Evolutionary conservation across 2,329 filamentous ascomycete species (phyloP).

Genomic region (Ceratocystis smalleyi): DNA sequence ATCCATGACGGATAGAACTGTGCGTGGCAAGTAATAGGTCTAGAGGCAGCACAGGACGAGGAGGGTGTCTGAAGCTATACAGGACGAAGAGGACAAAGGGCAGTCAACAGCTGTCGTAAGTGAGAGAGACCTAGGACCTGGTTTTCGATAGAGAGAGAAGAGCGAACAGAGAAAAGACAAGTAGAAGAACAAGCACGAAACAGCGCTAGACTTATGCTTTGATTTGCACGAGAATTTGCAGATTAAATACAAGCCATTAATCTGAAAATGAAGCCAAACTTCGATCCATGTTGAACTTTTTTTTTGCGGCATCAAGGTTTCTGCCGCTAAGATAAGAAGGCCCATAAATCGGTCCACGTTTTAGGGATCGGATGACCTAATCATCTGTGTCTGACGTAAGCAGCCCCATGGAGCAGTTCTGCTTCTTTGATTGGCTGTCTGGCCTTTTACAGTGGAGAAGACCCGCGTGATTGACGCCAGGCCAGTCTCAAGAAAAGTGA

Average conservation of each 20-base stretch:
- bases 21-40: not conserved
- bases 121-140: too few relatives aligned
- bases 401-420: not conserved
- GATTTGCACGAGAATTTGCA: too few relatives aligned
- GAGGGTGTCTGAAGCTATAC: not conserved
- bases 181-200: not conserved
- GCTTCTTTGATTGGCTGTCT: conserved; percentile 5
- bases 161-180: not conserved
- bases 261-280: not conserved
- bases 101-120: too few relatives aligned
- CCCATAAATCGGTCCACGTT: not conserved
- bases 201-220: not conserved
- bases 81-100: not conserved
- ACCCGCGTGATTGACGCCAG: not conserved
- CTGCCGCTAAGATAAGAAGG: conserved; percentile 2
- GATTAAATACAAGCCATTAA: not conserved
- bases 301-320: conserved; percentile 10
- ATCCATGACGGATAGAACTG: conserved; percentile 39
- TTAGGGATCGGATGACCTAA: not conserved
- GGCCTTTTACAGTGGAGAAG: conserved; percentile 1
- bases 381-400: not conserved
- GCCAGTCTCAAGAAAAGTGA: conserved; percentile 3
- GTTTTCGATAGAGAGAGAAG: too few relatives aligned
- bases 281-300: conserved; percentile 9
- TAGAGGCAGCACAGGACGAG: not conserved